Conservation (phyloP, 257 asterid species). For the Leptodermis oblonga region DNA sequence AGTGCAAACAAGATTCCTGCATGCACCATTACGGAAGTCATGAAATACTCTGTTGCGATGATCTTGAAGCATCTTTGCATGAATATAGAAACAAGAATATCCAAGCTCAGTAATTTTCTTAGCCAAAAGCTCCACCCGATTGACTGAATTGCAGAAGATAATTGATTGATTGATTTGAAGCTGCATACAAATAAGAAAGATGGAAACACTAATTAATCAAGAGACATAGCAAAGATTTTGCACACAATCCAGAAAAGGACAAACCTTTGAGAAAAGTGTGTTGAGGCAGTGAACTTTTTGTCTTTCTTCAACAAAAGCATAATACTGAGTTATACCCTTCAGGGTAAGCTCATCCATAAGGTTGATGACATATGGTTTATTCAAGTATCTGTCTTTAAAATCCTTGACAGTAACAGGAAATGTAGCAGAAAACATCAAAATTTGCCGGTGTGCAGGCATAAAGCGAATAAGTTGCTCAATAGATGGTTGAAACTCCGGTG, state of each 20-base stretch:
- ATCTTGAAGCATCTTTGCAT: conserved; percentile 96
- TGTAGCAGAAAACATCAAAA: conserved; percentile 89
- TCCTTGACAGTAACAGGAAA: conserved; percentile 85
- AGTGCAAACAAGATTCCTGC: conserved; percentile 96
- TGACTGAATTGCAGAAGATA: conserved; percentile 90
- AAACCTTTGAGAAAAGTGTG: conserved; percentile 81
- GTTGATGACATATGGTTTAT: conserved; percentile 70
- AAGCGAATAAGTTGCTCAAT: conserved; percentile 68
- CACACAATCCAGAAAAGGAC: background rate
- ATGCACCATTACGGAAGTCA: conserved; percentile 92
- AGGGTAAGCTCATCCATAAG: conserved; percentile 95
- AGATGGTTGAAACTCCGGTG: conserved; percentile 92
- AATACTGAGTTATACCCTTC: conserved; percentile 83
- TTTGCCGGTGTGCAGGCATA: conserved; percentile 68
- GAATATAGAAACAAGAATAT: conserved; percentile 89
- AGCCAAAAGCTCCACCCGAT: conserved; percentile 91
- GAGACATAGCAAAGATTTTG: background rate
- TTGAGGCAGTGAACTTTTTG: conserved; percentile 90
- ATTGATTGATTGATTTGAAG: conserved; percentile 95
- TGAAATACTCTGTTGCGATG: conserved; percentile 91
- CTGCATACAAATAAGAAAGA: conserved; percentile 34
- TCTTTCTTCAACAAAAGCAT: conserved; percentile 93
- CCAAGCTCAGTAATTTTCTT: conserved; percentile 94
- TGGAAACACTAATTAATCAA: conserved; percentile 12
- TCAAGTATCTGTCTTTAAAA: conserved; percentile 71